Conservation (phyloP, 1,139 yeast genomes). For the Candida pseudoviswanathii region DNA sequence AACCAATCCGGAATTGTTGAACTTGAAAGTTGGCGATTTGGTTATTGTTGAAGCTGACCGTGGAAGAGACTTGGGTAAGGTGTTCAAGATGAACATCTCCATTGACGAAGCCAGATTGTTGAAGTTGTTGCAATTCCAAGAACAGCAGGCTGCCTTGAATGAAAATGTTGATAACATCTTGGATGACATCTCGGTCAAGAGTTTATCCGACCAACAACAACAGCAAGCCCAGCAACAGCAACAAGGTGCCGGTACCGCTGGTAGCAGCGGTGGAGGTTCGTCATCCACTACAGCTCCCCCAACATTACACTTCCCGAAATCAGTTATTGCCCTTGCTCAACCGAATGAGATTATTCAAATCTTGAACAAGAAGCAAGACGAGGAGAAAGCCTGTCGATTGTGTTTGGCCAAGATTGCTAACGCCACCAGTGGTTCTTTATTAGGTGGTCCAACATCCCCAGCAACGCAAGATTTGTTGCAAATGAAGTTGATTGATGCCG, state of each 20-base stretch:
- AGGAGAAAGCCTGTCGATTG: slow-evolving; percentile 68
- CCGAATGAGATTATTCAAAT: slow-evolving; percentile 63
- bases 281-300: slow-evolving; percentile 33
- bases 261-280: not conserved
- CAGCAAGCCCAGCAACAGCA: slow-evolving; percentile 10
- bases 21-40: slow-evolving; percentile 62
- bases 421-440: slow-evolving; percentile 21
- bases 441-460: slow-evolving; percentile 16
- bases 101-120: slow-evolving; percentile 64
- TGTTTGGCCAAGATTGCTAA: slow-evolving; percentile 61
- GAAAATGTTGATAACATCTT: slow-evolving; percentile 18
- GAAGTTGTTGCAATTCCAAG: slow-evolving; percentile 56
- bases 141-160: slow-evolving; percentile 56
- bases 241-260: not conserved
- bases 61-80: slow-evolving; percentile 86
- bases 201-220: slow-evolving; percentile 14
- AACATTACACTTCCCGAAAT: slow-evolving; percentile 65
- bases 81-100: slow-evolving; percentile 65
- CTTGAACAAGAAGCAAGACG: slow-evolving; percentile 63
- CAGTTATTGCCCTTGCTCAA: slow-evolving; percentile 70
- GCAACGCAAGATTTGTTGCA: slow-evolving; percentile 26
- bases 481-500: slow-evolving; percentile 69
- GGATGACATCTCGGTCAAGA: slow-evolving; percentile 28
- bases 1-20: slow-evolving; percentile 15
- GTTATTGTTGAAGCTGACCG: slow-evolving; percentile 98